Percentiles rank a stretch among this genome's conserved stretches.
Conservation (phyloP, 495 filamentous ascomycete species). For the Trichoderma asperelloides region DNA sequence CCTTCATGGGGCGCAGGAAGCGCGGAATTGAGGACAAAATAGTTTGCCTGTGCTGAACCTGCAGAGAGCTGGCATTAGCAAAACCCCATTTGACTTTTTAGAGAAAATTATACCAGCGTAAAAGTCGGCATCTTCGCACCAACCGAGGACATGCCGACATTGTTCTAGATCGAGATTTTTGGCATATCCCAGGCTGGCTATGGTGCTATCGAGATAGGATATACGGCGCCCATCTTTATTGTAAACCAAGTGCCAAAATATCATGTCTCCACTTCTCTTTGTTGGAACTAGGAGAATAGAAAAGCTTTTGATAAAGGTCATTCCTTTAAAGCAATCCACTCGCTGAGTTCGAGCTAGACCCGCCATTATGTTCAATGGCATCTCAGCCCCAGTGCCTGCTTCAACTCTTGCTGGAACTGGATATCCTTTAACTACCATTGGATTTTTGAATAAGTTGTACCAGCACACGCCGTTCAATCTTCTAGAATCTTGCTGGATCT, state of each 20-base stretch:
- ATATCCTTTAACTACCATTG: slow-evolving; percentile 27
- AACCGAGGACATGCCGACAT: not conserved
- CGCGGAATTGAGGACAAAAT: not conserved
- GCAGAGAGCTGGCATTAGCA: not conserved
- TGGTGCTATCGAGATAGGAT: not conserved
- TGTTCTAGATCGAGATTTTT: not conserved
- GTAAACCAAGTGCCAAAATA: not conserved
- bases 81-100: not conserved
- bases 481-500: not conserved
- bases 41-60: not conserved
- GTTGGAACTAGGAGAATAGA: not conserved
- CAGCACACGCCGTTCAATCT: slow-evolving; percentile 25
- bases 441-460: slow-evolving; percentile 25
- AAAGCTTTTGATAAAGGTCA: not conserved
- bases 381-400: not conserved
- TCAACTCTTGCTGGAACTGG: slow-evolving; percentile 16
- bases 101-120: not conserved
- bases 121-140: not conserved
- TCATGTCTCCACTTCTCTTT: not conserved
- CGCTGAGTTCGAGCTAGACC: not conserved
- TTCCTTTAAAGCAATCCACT: not conserved
- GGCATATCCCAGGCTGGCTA: not conserved
- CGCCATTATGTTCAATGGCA: not conserved
- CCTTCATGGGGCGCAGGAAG: not conserved
- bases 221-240: not conserved